These are phyloP conservation scores for Saccharomycopsis microspora DNA, from an alignment of 805 yeast genomes.

Conservation along the genomic window DNA sequence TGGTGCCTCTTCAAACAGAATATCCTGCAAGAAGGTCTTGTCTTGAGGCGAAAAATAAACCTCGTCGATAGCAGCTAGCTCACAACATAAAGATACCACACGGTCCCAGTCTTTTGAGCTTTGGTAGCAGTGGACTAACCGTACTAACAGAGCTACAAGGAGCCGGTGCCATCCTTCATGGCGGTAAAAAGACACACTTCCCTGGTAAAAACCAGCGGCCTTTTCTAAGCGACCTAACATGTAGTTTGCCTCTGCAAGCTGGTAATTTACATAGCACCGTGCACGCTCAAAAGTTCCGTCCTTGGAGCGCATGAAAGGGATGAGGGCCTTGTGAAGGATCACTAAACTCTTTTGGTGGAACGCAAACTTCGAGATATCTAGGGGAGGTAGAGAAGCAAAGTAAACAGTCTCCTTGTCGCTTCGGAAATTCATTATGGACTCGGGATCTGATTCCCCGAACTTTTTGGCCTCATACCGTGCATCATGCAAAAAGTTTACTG, in stretches of 20 bases:
- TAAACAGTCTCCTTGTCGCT: constrained; percentile 16
- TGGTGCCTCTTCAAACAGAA: background rate
- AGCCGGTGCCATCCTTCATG: constrained; percentile 32
- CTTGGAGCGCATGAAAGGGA: constrained; percentile 12
- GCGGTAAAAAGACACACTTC: constrained; percentile 26
- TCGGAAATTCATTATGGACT: background rate
- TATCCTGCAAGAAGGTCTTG: background rate
- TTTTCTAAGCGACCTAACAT: constrained; percentile 24
- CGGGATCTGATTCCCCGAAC: constrained; percentile 1
- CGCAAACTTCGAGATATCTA: constrained; percentile 15
- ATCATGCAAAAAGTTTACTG: constrained; percentile 23
- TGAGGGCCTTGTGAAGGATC: constrained; percentile 15
- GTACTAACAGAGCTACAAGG: constrained; percentile 23
- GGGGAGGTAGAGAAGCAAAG: constrained; percentile 20
- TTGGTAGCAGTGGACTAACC: constrained; percentile 29
- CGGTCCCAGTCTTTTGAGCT: constrained; percentile 24
- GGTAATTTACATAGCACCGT: constrained; percentile 33
- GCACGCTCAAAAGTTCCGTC: constrained; percentile 26
- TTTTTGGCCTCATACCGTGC: constrained; percentile 12
- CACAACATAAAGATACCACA: constrained; percentile 24
- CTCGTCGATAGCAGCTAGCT: constrained; percentile 22
- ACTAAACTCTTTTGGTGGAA: constrained; percentile 13
- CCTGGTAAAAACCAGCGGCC: constrained; percentile 32
- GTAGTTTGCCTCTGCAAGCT: constrained; percentile 39
- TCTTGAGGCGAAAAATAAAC: background rate